Evolutionary conservation across 352 stramenopile genomes (phyloP), one percentile per base, ranked within the genome.

Genomic region (Phytophthora ramorum): DNA sequence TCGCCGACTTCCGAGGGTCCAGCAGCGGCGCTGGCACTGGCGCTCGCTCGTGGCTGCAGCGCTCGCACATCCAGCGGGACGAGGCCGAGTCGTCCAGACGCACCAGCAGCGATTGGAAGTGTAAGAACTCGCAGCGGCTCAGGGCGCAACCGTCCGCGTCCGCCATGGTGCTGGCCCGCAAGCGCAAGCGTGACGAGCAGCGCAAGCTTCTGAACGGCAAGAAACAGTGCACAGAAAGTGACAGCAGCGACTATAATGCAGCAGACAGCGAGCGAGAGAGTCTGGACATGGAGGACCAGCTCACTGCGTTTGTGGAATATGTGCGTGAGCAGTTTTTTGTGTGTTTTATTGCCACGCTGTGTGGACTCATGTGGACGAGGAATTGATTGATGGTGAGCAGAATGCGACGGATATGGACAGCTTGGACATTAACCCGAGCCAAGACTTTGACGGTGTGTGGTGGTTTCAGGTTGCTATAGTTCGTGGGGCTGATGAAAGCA

Each of bases 231-330:
- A 58, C 45, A 38, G 55, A 70, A 20, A 73, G 59, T 24, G 68
- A 78, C 17, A 19, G 55, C 37, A 78, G 63, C 30, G 68, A 83
- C 24, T 60, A 30, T 7, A 72, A 69, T 12, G 47, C 46, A 12
- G 57, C 40, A n/a, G 66, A 71, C 45, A 71, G 61, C 26, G 65
- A 80, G 22, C 63, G 22, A 54, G 68, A 77, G 32, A 72, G 53
- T 48, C 17, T 79, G n/a, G 69, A 79, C 35, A 78, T 77, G 65
- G 72, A 83, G 22, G 65, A 80, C 22, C 69, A 88, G 45, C 65
- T 90, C 24, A 81, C 66, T 4, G 68, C 69, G 0, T 90, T 90
- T 30, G 68, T 83, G 35, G 81, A 90, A 87, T 88, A 87, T 58
- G 81, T 90, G 46, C 48, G 81, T 78, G 26, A 16, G 41, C 24